These are phyloP conservation scores for Solanum chmielewskii DNA, from an alignment of 257 asterid species.

Conservation along the genomic window DNA sequence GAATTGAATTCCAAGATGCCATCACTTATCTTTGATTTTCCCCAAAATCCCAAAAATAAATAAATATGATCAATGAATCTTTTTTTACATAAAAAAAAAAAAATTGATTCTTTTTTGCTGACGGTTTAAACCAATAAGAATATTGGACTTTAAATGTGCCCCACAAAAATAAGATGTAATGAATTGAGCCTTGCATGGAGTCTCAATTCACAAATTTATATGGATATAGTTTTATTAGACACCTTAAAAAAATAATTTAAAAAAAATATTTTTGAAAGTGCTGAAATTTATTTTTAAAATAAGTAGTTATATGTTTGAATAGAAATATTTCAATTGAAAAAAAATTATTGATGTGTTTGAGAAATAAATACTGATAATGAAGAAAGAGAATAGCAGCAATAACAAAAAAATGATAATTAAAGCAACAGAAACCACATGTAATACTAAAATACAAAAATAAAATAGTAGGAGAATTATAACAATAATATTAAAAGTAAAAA, in stretches of 20 bases:
- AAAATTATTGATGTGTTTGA: too few relatives aligned
- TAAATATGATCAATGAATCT: background rate
- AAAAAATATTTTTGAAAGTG: too few relatives aligned
- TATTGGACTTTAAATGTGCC: background rate
- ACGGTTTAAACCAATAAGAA: background rate
- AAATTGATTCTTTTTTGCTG: background rate
- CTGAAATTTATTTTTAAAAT: too few relatives aligned
- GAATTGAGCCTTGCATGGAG: background rate
- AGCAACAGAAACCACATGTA: background rate
- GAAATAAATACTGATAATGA: too few relatives aligned
- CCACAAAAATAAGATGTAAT: background rate
- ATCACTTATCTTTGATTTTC: constrained; percentile 5
- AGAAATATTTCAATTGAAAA: too few relatives aligned
- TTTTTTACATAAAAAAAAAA: background rate
- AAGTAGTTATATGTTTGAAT: too few relatives aligned
- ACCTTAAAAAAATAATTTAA: too few relatives aligned
- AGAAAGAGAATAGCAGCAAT: too few relatives aligned
- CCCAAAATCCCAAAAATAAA: background rate
- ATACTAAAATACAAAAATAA: too few relatives aligned
- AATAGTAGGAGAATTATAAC: background rate
- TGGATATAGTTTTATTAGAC: background rate
- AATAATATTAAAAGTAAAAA: background rate
- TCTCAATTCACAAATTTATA: background rate
- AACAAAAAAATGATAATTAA: too few relatives aligned
- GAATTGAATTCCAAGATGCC: constrained; percentile 73